Conservation (phyloP, 345 rosid genomes). For the Eucalyptus sp. region DNA sequence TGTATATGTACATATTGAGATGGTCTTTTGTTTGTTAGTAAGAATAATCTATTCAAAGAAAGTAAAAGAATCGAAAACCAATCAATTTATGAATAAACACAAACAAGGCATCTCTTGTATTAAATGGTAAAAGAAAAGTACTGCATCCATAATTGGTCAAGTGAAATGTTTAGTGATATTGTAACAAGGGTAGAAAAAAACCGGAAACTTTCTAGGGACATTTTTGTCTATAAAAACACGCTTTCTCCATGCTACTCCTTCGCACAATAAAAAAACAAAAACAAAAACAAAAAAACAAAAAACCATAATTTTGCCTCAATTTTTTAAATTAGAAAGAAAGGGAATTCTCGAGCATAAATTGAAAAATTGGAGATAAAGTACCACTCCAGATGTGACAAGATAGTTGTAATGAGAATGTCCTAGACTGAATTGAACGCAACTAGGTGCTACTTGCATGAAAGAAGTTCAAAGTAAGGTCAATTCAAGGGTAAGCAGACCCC, state of each 20-base stretch:
- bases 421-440: neutral
- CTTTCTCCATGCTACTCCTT: neutral
- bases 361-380: no score
- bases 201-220: rapidly evolving
- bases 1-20: no score
- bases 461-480: neutral
- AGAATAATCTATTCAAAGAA: neutral
- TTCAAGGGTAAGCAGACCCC: neutral
- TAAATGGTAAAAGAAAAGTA: neutral
- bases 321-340: no score
- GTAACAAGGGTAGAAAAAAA: neutral
- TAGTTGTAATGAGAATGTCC: neutral
- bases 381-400: no score
- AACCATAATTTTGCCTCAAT: no score
- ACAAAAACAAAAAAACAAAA: no score
- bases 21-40: neutral
- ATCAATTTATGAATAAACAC: neutral
- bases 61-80: neutral
- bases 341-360: no score
- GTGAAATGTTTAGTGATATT: neutral
- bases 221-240: no score
- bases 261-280: no score
- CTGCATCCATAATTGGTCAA: neutral
- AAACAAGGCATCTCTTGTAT: neutral
- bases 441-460: neutral